phyloP scores from a whole-genome alignment of 768 basidiomycete species.

The Mycena rosella region DNA sequence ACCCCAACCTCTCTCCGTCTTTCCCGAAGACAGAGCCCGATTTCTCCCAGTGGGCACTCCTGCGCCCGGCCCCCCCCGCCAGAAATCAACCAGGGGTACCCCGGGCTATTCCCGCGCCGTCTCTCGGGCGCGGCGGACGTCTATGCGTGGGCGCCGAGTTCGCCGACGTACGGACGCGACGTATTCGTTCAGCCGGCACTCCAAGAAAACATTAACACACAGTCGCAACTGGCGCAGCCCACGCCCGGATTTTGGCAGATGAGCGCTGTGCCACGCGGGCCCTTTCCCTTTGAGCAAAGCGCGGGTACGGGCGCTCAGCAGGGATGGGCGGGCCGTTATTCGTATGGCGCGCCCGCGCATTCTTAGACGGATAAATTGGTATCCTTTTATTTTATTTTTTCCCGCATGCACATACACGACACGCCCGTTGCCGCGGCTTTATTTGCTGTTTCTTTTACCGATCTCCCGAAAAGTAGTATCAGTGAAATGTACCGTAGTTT shows the following conservation, averaged over 20 bases:
- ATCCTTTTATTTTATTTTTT: too few relatives aligned
- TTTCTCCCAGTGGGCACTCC: slow-evolving; percentile 9
- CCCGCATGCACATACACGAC: background rate
- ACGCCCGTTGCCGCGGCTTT: too few relatives aligned
- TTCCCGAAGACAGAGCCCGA: slow-evolving; percentile 1
- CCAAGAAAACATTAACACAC: background rate
- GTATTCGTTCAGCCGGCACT: background rate
- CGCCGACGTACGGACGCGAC: background rate
- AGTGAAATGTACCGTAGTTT: background rate
- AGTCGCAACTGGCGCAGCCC: background rate
- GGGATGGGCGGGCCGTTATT: background rate
- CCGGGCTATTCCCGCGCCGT: background rate
- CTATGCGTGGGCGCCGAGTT: slow-evolving; percentile 1
- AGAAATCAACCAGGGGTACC: background rate
- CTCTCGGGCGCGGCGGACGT: background rate
- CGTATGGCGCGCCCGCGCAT: background rate
- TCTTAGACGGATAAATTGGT: too few relatives aligned
- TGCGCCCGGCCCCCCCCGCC: slow-evolving; percentile 19
- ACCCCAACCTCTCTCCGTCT: background rate
- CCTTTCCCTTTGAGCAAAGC: background rate
- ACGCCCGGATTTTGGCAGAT: slow-evolving; percentile 1
- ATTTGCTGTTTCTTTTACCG: background rate
- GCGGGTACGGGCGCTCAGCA: background rate
- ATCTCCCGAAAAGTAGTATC: background rate
- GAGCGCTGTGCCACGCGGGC: background rate